These are phyloP conservation scores for Endogone sp. DNA, from an alignment of 192 early-diverging fungal species.

Conservation along the genomic window DNA sequence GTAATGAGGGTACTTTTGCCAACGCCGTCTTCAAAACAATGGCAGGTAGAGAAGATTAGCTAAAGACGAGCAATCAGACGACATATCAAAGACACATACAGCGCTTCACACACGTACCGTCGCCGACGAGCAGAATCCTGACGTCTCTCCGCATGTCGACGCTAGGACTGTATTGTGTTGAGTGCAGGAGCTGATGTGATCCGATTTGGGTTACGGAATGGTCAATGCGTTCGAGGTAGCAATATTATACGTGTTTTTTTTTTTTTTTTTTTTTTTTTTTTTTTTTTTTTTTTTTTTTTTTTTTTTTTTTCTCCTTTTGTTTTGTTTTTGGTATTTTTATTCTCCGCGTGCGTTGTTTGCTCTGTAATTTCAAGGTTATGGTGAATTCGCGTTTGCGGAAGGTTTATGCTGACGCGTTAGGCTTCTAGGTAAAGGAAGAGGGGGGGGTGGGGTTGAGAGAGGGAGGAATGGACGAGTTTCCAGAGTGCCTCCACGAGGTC, in stretches of 20 bases:
- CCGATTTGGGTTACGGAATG: background rate
- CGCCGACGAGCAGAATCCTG: conserved; percentile 90
- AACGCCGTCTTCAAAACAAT: conserved; percentile 64
- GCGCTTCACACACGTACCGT: conserved; percentile 51
- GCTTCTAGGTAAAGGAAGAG: too few species aligned
- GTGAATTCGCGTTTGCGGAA: too few species aligned
- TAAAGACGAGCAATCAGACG: background rate
- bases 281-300: too few species aligned
- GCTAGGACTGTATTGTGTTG: too few species aligned
- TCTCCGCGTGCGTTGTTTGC: too few species aligned
- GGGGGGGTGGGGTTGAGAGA: too few species aligned
- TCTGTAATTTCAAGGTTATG: too few species aligned
- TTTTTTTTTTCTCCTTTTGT: too few species aligned
- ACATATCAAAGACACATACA: background rate
- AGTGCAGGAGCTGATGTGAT: background rate
- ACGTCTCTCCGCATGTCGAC: conserved; percentile 77
- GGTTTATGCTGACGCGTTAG: too few species aligned
- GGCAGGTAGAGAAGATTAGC: background rate
- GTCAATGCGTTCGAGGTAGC: background rate
- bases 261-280: background rate
- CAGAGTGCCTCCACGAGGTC: too few species aligned
- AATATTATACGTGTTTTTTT: background rate
- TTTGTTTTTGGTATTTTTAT: too few species aligned
- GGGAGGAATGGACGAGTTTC: too few species aligned
- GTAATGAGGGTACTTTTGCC: conserved; percentile 98